Percentiles rank a stretch among this genome's conserved stretches.
These are phyloP conservation scores for Cladophialophora carrionii DNA, from an alignment of 2,329 filamentous ascomycete genomes.

Conservation along the genomic window DNA sequence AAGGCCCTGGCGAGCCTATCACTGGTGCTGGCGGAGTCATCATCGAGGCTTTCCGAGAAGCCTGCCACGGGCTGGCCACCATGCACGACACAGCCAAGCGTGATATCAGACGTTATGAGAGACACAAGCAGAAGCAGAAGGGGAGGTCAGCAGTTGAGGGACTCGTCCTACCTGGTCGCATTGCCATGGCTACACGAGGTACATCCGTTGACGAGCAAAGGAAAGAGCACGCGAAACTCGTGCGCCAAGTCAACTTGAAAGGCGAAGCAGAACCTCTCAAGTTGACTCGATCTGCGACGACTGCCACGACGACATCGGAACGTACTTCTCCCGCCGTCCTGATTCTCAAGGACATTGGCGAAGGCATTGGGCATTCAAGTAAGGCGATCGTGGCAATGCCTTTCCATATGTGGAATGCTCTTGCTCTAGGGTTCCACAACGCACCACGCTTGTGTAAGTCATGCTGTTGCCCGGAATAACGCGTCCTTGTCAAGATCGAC, in stretches of 20 bases:
- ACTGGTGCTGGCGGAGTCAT: slow-evolving; percentile 55
- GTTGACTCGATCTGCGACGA: slow-evolving; percentile 22
- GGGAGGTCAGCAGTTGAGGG: slow-evolving; percentile 26
- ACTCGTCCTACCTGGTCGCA: slow-evolving; percentile 32
- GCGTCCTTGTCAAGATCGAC: background rate
- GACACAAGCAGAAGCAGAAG: slow-evolving; percentile 46
- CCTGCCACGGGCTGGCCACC: slow-evolving; percentile 54
- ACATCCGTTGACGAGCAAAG: slow-evolving; percentile 25
- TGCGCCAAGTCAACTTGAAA: slow-evolving; percentile 29
- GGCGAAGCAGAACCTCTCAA: slow-evolving; percentile 35
- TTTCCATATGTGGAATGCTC: slow-evolving; percentile 54
- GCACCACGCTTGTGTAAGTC: slow-evolving; percentile 52
- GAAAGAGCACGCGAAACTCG: slow-evolving; percentile 20
- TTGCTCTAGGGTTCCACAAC: slow-evolving; percentile 59
- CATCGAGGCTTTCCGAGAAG: slow-evolving; percentile 50
- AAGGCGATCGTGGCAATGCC: slow-evolving; percentile 43
- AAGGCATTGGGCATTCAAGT: slow-evolving; percentile 35
- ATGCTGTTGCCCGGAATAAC: background rate
- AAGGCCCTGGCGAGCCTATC: slow-evolving; percentile 58
- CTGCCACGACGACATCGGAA: slow-evolving; percentile 22
- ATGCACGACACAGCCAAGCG: slow-evolving; percentile 55
- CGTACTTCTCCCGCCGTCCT: slow-evolving; percentile 23
- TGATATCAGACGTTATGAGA: slow-evolving; percentile 53
- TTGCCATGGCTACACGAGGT: slow-evolving; percentile 33
- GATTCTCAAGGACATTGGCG: slow-evolving; percentile 34